phyloP scores from a whole-genome alignment of 2,329 filamentous ascomycete genomes.

The Diaporthe sp. region DNA sequence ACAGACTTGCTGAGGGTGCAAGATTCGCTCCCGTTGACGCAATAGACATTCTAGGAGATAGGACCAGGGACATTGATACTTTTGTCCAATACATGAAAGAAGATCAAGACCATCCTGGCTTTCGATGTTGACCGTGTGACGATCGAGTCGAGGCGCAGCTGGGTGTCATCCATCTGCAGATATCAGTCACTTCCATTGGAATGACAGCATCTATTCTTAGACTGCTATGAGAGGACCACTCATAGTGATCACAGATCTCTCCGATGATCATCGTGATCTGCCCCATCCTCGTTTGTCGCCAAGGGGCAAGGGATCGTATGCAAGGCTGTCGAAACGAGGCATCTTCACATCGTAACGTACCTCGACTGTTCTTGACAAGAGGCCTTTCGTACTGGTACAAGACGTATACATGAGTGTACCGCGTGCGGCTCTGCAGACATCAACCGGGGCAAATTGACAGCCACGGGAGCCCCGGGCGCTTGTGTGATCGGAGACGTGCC shows the following conservation, averaged over 20 bases:
- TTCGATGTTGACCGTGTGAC: background rate
- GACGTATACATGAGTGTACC: background rate
- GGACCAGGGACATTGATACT: background rate
- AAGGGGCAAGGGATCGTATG: background rate
- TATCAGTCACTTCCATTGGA: background rate
- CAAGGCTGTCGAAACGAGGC: background rate
- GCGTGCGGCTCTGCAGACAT: background rate
- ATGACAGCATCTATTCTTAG: background rate
- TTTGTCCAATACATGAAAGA: background rate
- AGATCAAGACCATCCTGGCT: background rate
- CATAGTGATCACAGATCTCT: background rate
- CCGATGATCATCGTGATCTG: background rate
- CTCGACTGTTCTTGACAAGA: background rate
- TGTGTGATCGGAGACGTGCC: conserved; percentile 10
- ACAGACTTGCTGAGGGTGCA: background rate
- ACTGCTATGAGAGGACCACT: background rate
- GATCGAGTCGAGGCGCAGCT: background rate
- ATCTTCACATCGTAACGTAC: conserved; percentile 11
- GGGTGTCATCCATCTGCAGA: background rate
- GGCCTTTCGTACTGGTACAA: conserved; percentile 34
- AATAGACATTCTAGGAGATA: background rate
- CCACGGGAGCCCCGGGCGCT: conserved; percentile 27
- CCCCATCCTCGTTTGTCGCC: background rate
- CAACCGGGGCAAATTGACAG: background rate
- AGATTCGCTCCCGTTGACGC: background rate